Conservation (phyloP, 306 rosid species). For the Datisca glomerata region DNA sequence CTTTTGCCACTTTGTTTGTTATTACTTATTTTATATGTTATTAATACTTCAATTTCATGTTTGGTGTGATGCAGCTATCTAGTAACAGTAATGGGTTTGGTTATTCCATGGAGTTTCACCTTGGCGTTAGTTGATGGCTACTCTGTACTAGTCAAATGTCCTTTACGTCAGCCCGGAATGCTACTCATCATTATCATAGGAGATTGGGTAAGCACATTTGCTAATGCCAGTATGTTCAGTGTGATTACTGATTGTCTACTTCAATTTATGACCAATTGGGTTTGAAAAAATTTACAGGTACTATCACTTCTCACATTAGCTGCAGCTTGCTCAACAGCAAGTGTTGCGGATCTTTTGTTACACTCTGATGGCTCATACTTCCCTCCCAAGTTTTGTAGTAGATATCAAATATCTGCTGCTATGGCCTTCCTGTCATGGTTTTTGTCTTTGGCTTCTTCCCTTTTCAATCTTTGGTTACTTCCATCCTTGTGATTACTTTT, state of each 20-base stretch:
- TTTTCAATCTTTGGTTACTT: slow-evolving; percentile 69
- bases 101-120: slow-evolving; percentile 87
- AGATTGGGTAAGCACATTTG: slow-evolving; percentile 57
- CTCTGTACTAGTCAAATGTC: slow-evolving; percentile 55
- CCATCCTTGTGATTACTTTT: slow-evolving; percentile 46
- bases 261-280: too few species aligned
- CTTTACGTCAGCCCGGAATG: slow-evolving; percentile 63
- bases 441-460: slow-evolving; percentile 47
- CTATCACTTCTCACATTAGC: slow-evolving; percentile 63
- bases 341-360: slow-evolving; percentile 59
- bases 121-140: slow-evolving; percentile 81
- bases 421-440: slow-evolving; percentile 77
- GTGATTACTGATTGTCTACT: too few species aligned
- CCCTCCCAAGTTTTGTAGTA: slow-evolving; percentile 41
- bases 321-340: slow-evolving; percentile 68
- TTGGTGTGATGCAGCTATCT: slow-evolving; percentile 38
- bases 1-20: not conserved
- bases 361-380: slow-evolving; percentile 29
- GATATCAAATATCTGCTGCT: slow-evolving; percentile 56
- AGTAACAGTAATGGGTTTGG: slow-evolving; percentile 83
- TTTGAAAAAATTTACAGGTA: slow-evolving; percentile 23
- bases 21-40: slow-evolving; percentile 2
- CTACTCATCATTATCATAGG: slow-evolving; percentile 52
- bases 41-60: not conserved
- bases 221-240: too few species aligned